Percentiles rank a stretch among this genome's conserved stretches.
Evolutionary conservation across 164 flowering plant genomes (phyloP).

Genomic region (Nymphaea colorata): DNA sequence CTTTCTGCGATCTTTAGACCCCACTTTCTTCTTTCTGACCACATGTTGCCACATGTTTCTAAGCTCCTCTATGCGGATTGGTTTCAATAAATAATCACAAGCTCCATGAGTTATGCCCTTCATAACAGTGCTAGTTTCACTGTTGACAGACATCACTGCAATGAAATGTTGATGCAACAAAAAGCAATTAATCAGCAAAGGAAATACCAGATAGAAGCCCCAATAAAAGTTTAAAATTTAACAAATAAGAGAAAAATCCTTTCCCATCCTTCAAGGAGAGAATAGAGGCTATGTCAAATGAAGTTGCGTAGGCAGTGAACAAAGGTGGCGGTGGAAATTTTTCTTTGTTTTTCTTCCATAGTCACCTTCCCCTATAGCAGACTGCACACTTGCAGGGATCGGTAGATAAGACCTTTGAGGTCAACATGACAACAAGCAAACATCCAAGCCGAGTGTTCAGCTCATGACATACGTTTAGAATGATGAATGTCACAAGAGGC

Average conservation of each 20-base stretch:
- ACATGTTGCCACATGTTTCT: conserved; percentile 98
- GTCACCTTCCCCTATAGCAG: too few species aligned
- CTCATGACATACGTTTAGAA: too few species aligned
- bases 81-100: conserved; percentile 80
- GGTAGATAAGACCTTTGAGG: too few species aligned
- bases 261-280: neutral
- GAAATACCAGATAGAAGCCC: neutral
- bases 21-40: conserved; percentile 47
- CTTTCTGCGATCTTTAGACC: conserved; percentile 22
- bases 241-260: neutral
- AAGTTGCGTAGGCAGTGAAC: neutral
- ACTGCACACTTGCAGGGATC: too few species aligned
- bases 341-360: neutral
- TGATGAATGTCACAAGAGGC: too few species aligned
- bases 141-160: conserved; percentile 76
- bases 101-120: conserved; percentile 89
- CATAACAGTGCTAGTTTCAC: conserved; percentile 67
- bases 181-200: neutral
- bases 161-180: conserved; percentile 1
- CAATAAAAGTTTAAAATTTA: too few species aligned
- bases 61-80: conserved; percentile 78
- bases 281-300: neutral
- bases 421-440: too few species aligned
- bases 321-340: neutral
- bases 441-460: too few species aligned